A percentile compares a stretch with the other conserved stretches of the same genome.
phyloP scores from a whole-genome alignment of 179 eudicot genomes.

The Gypsophila paniculata region DNA sequence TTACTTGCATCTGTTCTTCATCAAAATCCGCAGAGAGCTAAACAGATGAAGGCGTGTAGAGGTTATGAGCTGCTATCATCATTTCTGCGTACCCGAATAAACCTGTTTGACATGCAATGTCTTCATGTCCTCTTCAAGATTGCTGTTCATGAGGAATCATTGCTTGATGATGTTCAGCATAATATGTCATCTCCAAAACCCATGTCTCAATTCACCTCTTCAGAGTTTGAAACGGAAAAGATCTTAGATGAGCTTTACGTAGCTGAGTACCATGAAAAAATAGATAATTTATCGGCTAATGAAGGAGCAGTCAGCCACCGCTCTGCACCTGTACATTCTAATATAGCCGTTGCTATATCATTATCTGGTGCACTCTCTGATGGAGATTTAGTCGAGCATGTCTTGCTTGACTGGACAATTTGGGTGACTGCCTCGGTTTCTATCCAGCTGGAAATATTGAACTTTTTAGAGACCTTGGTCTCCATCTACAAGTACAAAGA shows the following conservation, averaged over 20 bases:
- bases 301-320: conserved; percentile 58
- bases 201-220: conserved; percentile 40
- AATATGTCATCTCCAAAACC: conserved; percentile 37
- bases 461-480: conserved; percentile 77
- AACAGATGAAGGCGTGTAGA: conserved; percentile 70
- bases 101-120: conserved; percentile 71
- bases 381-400: conserved; percentile 90
- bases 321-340: conserved; percentile 51
- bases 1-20: conserved; percentile 77
- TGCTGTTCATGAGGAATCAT: conserved; percentile 72
- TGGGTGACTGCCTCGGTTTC: conserved; percentile 79
- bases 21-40: conserved; percentile 65
- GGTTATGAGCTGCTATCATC: conserved; percentile 78
- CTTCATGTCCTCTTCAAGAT: conserved; percentile 80
- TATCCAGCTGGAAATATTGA: conserved; percentile 67
- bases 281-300: conserved; percentile 54
- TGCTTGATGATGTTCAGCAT: conserved; percentile 34
- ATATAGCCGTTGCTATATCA: conserved; percentile 45
- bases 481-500: conserved; percentile 81
- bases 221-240: conserved; percentile 47
- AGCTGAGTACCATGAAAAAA: conserved; percentile 54
- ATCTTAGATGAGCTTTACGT: conserved; percentile 65
- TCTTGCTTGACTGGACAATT: conserved; percentile 86
- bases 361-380: conserved; percentile 74
- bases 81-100: conserved; percentile 58